Percentiles rank a stretch among this genome's conserved stretches.
phyloP scores from a whole-genome alignment of 768 basidiomycete genomes.

The Kwoniella dendrophila region DNA sequence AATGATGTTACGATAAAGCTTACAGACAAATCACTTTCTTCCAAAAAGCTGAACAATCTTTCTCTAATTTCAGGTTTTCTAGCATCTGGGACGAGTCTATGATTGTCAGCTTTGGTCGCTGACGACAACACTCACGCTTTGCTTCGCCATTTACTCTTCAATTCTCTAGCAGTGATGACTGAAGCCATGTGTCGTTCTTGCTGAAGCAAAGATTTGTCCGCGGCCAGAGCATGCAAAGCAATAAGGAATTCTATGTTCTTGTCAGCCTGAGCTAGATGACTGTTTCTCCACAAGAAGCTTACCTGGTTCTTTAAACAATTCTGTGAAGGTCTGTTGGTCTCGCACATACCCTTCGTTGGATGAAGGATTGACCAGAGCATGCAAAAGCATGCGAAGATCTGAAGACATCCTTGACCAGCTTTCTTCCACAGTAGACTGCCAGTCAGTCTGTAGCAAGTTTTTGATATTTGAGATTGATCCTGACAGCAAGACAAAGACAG shows the following conservation, averaged over 20 bases:
- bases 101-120: background rate
- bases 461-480: too few species aligned
- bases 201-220: constrained; percentile 36
- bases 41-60: constrained; percentile 50
- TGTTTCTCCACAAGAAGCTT: constrained; percentile 2
- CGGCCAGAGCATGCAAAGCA: constrained; percentile 44
- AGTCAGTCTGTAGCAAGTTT: background rate
- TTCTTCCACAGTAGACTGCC: background rate
- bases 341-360: constrained; percentile 35
- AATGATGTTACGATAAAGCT: constrained; percentile 1
- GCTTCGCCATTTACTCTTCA: constrained; percentile 55
- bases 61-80: constrained; percentile 49
- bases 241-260: constrained; percentile 42
- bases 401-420: constrained; percentile 3
- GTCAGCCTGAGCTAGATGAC: background rate
- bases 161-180: constrained; percentile 49
- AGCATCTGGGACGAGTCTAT: constrained; percentile 46
- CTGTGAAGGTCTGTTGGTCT: constrained; percentile 42
- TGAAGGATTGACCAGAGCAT: constrained; percentile 38
- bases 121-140: constrained; percentile 40
- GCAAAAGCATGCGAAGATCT: constrained; percentile 34
- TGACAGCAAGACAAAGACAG: too few species aligned
- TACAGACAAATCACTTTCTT: constrained; percentile 47
- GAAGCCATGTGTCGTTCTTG: constrained; percentile 48
- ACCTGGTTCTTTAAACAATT: constrained; percentile 50